phyloP scores from a whole-genome alignment of 306 rosid species.

The Prunus campanulata region DNA sequence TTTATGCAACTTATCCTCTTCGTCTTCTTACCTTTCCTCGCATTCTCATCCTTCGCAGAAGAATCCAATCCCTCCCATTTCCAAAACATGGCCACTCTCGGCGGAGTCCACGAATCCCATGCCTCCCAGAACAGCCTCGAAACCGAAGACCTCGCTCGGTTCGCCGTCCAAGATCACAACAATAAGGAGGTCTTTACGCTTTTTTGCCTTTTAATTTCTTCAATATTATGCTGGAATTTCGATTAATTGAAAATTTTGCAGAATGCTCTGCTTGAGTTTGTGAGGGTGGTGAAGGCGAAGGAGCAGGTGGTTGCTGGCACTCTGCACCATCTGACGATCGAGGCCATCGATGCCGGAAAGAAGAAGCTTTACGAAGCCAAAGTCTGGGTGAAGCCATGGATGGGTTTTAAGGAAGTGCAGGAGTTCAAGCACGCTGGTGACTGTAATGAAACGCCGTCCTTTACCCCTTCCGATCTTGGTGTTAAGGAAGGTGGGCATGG shows the following conservation, averaged over 20 bases:
- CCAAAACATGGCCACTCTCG: conserved; percentile 41
- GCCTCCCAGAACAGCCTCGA: conserved; percentile 52
- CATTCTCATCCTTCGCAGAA: not conserved
- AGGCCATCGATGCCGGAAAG: conserved; percentile 66
- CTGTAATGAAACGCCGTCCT: conserved; percentile 23
- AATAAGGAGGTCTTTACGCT: conserved; percentile 29
- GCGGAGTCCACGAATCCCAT: conserved; percentile 51
- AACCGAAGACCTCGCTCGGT: conserved; percentile 40
- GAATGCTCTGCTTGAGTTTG: conserved; percentile 66
- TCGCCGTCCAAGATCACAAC: conserved; percentile 51
- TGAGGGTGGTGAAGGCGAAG: conserved; percentile 71
- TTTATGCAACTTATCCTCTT: not conserved
- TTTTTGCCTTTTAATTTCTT: not conserved
- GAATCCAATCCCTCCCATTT: not conserved
- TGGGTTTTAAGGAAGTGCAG: conserved; percentile 68
- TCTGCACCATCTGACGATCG: conserved; percentile 65
- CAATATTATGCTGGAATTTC: not conserved
- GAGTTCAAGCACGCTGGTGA: conserved; percentile 69
- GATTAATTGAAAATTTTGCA: not conserved
- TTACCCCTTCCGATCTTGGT: conserved; percentile 71
- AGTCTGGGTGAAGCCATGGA: conserved; percentile 92
- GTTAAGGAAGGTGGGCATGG: conserved; percentile 55
- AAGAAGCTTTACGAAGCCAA: conserved; percentile 78
- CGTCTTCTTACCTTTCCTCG: not conserved
- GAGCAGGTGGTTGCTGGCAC: conserved; percentile 86